These are phyloP conservation scores for Meyerozyma smithsonii DNA, from an alignment of 1,139 yeast genomes.

Conservation along the genomic window DNA sequence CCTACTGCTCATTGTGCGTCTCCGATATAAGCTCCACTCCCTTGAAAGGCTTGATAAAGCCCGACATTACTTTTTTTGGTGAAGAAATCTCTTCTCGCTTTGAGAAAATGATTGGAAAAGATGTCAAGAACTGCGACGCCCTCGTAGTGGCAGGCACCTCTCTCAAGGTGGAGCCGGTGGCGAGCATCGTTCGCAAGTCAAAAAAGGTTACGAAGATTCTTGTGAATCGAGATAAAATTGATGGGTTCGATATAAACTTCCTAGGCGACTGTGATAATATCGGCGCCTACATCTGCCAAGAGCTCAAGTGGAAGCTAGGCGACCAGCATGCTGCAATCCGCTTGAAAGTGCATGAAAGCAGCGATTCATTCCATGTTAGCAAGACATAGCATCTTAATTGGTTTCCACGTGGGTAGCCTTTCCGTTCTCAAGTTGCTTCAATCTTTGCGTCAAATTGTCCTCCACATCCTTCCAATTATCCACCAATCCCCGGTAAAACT, in stretches of 20 bases:
- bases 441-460: slow-evolving; percentile 33
- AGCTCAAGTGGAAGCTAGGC: slow-evolving; percentile 11
- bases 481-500: slow-evolving; percentile 67
- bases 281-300: slow-evolving; percentile 43
- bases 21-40: background rate
- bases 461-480: slow-evolving; percentile 69
- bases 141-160: slow-evolving; percentile 90
- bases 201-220: background rate
- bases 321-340: slow-evolving; percentile 8
- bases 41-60: slow-evolving; percentile 60
- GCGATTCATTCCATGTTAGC: background rate
- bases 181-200: slow-evolving; percentile 51
- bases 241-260: background rate
- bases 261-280: slow-evolving; percentile 1
- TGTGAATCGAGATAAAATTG: background rate
- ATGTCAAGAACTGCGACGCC: slow-evolving; percentile 55
- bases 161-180: slow-evolving; percentile 90
- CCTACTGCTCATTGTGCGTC: slow-evolving; percentile 67
- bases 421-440: slow-evolving; percentile 26
- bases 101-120: slow-evolving; percentile 13
- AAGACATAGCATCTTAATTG: background rate
- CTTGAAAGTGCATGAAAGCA: background rate
- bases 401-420: background rate
- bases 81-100: slow-evolving; percentile 65
- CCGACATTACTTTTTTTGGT: slow-evolving; percentile 93